A percentile compares a stretch with the other conserved stretches of the same genome.
These are phyloP conservation scores for Boletus mariae DNA, from an alignment of 1,284 basidiomycete genomes.

Conservation along the genomic window DNA sequence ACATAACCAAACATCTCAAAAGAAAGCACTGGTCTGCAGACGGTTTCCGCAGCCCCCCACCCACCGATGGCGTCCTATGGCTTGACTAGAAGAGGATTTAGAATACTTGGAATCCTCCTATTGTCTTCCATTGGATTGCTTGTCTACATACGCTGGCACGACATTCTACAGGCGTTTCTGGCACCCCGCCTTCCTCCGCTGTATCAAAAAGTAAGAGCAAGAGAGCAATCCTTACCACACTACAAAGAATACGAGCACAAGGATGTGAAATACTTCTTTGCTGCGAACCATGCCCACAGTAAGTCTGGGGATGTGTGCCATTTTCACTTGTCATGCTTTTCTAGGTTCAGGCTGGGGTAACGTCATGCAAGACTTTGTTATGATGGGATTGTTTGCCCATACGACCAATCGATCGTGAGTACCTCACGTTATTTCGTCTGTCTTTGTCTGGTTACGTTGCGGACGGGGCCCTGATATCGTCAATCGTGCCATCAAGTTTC, in stretches of 20 bases:
- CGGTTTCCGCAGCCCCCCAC: neutral
- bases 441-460: neutral
- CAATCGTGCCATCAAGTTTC: conserved; percentile 23
- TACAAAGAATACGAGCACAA: conserved; percentile 23
- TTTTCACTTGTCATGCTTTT: neutral
- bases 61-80: conserved; percentile 19
- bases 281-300: conserved; percentile 31
- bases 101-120: conserved; percentile 13
- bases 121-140: conserved; percentile 6
- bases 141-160: conserved; percentile 10
- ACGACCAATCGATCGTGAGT: conserved; percentile 34
- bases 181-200: conserved; percentile 19
- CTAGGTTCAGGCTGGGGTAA: conserved; percentile 41
- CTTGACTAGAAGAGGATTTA: conserved; percentile 26
- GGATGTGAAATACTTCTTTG: conserved; percentile 27
- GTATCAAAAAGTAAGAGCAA: conserved; percentile 18
- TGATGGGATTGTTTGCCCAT: conserved; percentile 35
- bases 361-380: conserved; percentile 40
- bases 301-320: neutral
- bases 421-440: neutral
- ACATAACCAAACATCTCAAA: neutral
- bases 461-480: conserved; percentile 4
- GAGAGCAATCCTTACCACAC: conserved; percentile 21
- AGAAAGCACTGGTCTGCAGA: neutral
- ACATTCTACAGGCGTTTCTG: neutral